phyloP scores from a whole-genome alignment of 2,329 filamentous ascomycete species.

The Sporothrix pallida region DNA sequence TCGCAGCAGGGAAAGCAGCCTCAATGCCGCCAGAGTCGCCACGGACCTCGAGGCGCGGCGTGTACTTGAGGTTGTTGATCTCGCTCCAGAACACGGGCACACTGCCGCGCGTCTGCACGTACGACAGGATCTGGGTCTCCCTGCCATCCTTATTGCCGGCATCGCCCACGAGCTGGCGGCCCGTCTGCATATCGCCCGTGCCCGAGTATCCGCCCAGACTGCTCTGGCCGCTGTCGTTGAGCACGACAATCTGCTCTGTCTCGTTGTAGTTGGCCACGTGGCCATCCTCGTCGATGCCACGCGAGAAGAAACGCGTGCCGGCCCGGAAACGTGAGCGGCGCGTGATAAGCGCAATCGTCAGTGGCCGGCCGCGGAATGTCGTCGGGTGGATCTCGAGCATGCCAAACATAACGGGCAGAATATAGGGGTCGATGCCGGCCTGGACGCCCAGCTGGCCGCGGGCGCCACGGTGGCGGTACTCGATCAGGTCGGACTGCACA shows the following conservation, averaged over 20 bases:
- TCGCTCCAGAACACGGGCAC: slow-evolving; percentile 97
- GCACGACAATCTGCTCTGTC: slow-evolving; percentile 88
- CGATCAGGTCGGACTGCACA: slow-evolving; percentile 86
- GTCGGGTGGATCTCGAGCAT: slow-evolving; percentile 92
- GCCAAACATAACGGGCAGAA: slow-evolving; percentile 93
- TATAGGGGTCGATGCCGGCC: slow-evolving; percentile 83
- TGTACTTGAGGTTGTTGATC: slow-evolving; percentile 90
- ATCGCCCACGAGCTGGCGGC: slow-evolving; percentile 61
- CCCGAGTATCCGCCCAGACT: slow-evolving; percentile 82
- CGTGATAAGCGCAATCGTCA: slow-evolving; percentile 88
- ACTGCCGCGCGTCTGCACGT: slow-evolving; percentile 95
- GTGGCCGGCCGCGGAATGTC: slow-evolving; percentile 78
- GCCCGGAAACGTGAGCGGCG: slow-evolving; percentile 85
- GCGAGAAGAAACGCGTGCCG: slow-evolving; percentile 92
- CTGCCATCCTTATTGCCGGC: slow-evolving; percentile 45
- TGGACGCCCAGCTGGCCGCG: slow-evolving; percentile 72
- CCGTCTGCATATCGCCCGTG: slow-evolving; percentile 75
- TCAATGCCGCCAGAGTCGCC: slow-evolving; percentile 85
- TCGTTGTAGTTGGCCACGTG: slow-evolving; percentile 99
- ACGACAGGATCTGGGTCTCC: slow-evolving; percentile 89
- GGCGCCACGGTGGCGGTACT: slow-evolving; percentile 73
- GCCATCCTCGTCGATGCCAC: slow-evolving; percentile 89
- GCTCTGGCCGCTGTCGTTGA: slow-evolving; percentile 78
- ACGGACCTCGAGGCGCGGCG: slow-evolving; percentile 85
- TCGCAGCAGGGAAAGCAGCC: slow-evolving; percentile 76